Percentiles rank a stretch among this genome's conserved stretches.
Evolutionary conservation across 495 filamentous ascomycete genomes (phyloP).

Genomic region (Neurospora cerealis): DNA sequence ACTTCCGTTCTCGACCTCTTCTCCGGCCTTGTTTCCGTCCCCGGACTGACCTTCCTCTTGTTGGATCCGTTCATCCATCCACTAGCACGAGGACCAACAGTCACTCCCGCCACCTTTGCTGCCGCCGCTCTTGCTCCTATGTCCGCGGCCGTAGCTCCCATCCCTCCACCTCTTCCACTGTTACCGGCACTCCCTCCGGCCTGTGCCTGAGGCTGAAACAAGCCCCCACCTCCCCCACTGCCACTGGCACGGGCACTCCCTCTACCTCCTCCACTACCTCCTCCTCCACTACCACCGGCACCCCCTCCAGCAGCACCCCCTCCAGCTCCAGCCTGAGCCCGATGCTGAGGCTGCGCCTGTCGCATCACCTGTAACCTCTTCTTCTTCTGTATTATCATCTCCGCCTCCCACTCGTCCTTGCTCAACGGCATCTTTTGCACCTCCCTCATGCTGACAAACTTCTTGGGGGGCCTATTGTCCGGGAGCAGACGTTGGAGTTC

Average conservation of each 20-base stretch:
- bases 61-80: not conserved
- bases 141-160: not conserved
- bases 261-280: no score
- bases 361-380: not conserved
- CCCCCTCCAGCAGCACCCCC: not conserved
- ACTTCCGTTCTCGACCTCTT: not conserved
- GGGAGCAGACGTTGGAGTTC: not conserved
- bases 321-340: no score
- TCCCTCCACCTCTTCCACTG: not conserved
- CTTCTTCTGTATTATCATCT: not conserved
- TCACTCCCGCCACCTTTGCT: not conserved
- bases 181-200: not conserved
- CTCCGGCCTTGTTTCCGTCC: not conserved
- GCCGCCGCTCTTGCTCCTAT: not conserved
- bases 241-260: no score
- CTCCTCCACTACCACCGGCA: not conserved
- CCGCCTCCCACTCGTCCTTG: not conserved
- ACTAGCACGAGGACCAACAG: not conserved
- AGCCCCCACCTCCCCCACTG: no score
- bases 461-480: fast-evolving
- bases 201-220: no score
- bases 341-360: no score
- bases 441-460: not conserved
- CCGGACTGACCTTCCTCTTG: not conserved
- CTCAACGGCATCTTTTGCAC: not conserved